A percentile compares a stretch with the other conserved stretches of the same genome.
phyloP scores from a whole-genome alignment of 2,329 filamentous ascomycete genomes.

The Botrytis paeoniae region DNA sequence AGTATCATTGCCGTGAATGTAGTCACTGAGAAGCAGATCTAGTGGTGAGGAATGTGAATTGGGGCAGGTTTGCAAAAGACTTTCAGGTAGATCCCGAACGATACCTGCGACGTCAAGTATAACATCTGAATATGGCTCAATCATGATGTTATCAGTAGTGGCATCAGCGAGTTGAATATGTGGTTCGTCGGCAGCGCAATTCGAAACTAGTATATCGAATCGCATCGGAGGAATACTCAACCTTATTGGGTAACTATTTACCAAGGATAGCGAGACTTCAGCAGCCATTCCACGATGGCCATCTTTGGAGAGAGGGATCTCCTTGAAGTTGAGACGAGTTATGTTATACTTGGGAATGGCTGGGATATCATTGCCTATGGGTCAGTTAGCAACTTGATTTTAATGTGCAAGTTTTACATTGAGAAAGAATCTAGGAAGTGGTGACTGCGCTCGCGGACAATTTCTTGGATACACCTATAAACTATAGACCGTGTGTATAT shows the following conservation, averaged over 20 bases:
- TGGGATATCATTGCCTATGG: slow-evolving; percentile 65
- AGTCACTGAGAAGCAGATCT: slow-evolving; percentile 75
- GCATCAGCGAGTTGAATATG: slow-evolving; percentile 79
- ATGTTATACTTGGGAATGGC: slow-evolving; percentile 79
- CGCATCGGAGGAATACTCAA: slow-evolving; percentile 74
- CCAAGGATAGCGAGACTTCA: slow-evolving; percentile 68
- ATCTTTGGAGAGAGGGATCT: slow-evolving; percentile 55
- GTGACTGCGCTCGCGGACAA: slow-evolving; percentile 6
- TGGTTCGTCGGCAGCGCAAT: slow-evolving; percentile 68
- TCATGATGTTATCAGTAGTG: slow-evolving; percentile 61
- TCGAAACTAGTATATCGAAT: slow-evolving; percentile 82
- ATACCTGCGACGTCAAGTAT: slow-evolving; percentile 67
- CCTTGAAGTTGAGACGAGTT: slow-evolving; percentile 73
- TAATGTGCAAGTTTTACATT: neutral
- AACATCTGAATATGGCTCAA: slow-evolving; percentile 67
- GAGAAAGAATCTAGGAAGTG: neutral
- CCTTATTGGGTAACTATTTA: slow-evolving; percentile 76
- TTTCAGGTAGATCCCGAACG: slow-evolving; percentile 69
- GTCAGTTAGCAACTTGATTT: slow-evolving; percentile 28
- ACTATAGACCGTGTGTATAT: slow-evolving; percentile 22
- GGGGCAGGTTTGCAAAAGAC: slow-evolving; percentile 71
- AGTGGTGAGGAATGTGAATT: slow-evolving; percentile 76
- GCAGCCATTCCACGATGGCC: slow-evolving; percentile 65
- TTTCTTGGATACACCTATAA: slow-evolving; percentile 25
- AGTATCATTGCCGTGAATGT: slow-evolving; percentile 75